These are phyloP conservation scores for Solanum tacnaense DNA, from an alignment of 257 asterid species.

Conservation along the genomic window DNA sequence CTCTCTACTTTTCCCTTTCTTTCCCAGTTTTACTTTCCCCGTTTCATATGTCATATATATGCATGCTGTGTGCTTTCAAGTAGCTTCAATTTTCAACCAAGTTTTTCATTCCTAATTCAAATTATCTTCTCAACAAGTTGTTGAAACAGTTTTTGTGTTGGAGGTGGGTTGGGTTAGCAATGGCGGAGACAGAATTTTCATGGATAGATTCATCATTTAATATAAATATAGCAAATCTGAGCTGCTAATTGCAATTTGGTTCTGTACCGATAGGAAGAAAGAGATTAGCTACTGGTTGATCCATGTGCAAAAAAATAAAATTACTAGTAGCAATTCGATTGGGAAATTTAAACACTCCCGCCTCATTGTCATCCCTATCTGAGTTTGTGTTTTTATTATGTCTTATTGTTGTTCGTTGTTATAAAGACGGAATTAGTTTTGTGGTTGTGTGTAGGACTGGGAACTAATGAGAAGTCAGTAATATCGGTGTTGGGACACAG, in stretches of 20 bases:
- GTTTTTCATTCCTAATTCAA: background rate
- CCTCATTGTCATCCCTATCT: background rate
- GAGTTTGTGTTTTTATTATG: background rate
- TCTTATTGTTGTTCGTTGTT: background rate
- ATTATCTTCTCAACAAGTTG: background rate
- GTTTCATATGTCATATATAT: background rate
- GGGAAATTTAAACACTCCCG: background rate
- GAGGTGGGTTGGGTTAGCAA: background rate
- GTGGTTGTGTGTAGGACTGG: conserved; percentile 37
- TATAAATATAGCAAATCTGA: background rate
- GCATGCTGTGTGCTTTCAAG: background rate
- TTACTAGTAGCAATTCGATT: background rate
- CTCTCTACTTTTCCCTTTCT: background rate
- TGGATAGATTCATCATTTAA: background rate
- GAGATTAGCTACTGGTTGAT: background rate
- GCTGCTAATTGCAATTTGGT: background rate
- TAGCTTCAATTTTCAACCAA: background rate
- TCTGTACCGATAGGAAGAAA: background rate
- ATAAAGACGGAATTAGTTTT: background rate
- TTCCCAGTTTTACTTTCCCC: background rate
- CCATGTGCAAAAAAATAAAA: background rate
- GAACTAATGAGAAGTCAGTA: conserved; percentile 61
- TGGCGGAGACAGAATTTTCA: background rate
- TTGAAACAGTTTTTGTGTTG: background rate
- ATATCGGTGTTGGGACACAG: conserved; percentile 55